phyloP scores from a whole-genome alignment of 1,284 basidiomycete species.

The Ceratobasidium sp. region DNA sequence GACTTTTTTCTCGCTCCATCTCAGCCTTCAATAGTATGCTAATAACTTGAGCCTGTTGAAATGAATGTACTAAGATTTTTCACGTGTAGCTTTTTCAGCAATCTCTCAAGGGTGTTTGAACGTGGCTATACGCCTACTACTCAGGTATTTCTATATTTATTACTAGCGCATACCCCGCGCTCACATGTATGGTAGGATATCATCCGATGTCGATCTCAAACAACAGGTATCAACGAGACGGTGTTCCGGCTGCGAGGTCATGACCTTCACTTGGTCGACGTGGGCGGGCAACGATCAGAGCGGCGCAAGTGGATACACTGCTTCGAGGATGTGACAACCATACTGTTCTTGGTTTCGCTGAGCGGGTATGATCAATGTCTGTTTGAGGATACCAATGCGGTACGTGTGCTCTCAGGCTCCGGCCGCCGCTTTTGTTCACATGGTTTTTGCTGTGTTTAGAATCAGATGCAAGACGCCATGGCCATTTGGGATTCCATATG shows the following conservation, averaged over 20 bases:
- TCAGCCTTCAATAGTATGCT: slow-evolving; percentile 39
- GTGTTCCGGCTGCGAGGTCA: slow-evolving; percentile 77
- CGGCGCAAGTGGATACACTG: slow-evolving; percentile 89
- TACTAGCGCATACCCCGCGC: neutral
- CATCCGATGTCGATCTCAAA: slow-evolving; percentile 83
- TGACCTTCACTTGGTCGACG: slow-evolving; percentile 87
- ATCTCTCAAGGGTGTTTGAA: slow-evolving; percentile 81
- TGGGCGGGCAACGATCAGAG: slow-evolving; percentile 90
- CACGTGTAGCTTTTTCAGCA: slow-evolving; percentile 66
- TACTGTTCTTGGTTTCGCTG: slow-evolving; percentile 84
- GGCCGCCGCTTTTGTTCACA: slow-evolving; percentile 18
- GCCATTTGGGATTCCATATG: slow-evolving; percentile 95
- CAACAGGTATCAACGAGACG: slow-evolving; percentile 94
- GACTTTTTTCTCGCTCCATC: slow-evolving; percentile 20
- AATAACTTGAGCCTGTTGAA: neutral
- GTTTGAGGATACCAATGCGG: slow-evolving; percentile 91
- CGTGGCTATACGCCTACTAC: slow-evolving; percentile 75
- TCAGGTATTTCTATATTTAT: slow-evolving; percentile 52
- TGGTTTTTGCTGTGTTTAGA: slow-evolving; percentile 58
- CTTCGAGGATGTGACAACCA: slow-evolving; percentile 86
- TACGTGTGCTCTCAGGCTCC: slow-evolving; percentile 52
- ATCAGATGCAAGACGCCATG: slow-evolving; percentile 96
- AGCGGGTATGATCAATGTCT: slow-evolving; percentile 93
- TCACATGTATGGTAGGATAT: slow-evolving; percentile 62
- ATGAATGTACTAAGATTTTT: neutral